Evolutionary conservation across 2,329 filamentous ascomycete species (phyloP).

Genomic region (Lachnum nothofagi): DNA sequence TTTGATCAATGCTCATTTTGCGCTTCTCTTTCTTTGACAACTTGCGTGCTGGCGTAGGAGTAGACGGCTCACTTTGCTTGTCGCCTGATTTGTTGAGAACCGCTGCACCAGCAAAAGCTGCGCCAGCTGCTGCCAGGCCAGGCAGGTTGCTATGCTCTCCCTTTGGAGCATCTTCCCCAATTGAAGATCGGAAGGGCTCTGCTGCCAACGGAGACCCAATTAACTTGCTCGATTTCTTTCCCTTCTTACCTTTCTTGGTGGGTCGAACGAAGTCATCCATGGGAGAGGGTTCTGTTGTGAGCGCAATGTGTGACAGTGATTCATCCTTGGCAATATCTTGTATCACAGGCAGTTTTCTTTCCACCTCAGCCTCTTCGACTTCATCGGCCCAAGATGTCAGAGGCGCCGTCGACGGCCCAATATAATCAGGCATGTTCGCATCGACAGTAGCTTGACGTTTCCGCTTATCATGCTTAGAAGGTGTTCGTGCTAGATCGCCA

Average conservation of each 20-base stretch:
- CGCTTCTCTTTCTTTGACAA: constrained; percentile 36
- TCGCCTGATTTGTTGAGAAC: constrained; percentile 12
- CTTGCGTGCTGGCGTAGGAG: constrained; percentile 30
- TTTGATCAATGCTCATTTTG: constrained; percentile 39
- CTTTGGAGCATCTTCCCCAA: constrained; percentile 5
- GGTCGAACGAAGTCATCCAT: constrained; percentile 27
- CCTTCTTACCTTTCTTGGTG: constrained; percentile 38
- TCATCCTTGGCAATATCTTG: constrained; percentile 29
- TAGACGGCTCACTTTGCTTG: constrained; percentile 1
- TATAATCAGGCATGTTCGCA: constrained; percentile 7
- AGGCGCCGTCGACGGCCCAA: constrained; percentile 8
- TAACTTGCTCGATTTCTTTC: constrained; percentile 30
- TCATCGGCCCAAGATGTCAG: constrained; percentile 30
- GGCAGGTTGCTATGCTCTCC: constrained; percentile 23
- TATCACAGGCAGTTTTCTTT: constrained; percentile 27
- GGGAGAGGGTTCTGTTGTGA: constrained; percentile 21
- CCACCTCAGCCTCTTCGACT: constrained; percentile 28
- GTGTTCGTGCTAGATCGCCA: constrained; percentile 13
- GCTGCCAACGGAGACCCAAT: not conserved
- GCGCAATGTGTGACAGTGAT: constrained; percentile 29
- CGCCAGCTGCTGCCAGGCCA: constrained; percentile 14
- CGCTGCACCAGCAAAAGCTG: constrained; percentile 17
- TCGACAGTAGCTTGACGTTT: constrained; percentile 28
- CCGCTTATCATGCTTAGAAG: constrained; percentile 32
- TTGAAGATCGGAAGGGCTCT: constrained; percentile 9